Conservation (phyloP, 371 early-diverging fungal species). For the Batrachochytrium dendrobatidis region DNA sequence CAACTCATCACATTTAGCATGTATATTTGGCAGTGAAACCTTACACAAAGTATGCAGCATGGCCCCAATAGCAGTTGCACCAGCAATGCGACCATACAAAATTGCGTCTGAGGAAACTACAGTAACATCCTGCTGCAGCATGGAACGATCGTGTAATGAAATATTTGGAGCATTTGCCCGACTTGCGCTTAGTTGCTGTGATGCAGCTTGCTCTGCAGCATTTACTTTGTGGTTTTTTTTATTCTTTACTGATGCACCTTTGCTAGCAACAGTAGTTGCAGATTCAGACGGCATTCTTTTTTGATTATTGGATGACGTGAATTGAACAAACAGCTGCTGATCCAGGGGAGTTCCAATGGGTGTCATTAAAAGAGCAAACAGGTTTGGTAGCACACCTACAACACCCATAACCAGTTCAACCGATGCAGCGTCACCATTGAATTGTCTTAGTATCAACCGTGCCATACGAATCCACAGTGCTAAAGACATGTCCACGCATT, state of each 20-base stretch:
- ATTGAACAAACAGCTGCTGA: neutral
- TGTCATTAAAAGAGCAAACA: conserved; percentile 17
- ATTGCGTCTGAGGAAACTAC: conserved; percentile 69
- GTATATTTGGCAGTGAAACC: conserved; percentile 4
- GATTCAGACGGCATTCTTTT: neutral
- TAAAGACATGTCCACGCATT: conserved; percentile 47
- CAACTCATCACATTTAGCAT: conserved; percentile 10
- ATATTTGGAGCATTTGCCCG: conserved; percentile 13
- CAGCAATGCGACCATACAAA: conserved; percentile 71
- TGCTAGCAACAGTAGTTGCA: neutral
- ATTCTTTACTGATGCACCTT: neutral
- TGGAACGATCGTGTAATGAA: conserved; percentile 69
- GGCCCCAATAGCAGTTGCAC: conserved; percentile 71
- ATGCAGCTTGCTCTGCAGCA: neutral
- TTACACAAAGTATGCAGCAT: conserved; percentile 43
- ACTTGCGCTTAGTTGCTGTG: neutral
- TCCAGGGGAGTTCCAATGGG: conserved; percentile 8
- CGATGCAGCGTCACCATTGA: neutral
- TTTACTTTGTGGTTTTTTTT: neutral
- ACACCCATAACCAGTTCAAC: conserved; percentile 1
- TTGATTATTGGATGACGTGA: neutral
- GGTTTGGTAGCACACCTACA: too few relatives aligned
- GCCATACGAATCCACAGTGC: conserved; percentile 5
- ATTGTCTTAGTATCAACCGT: conserved; percentile 1
- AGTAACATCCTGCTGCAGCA: conserved; percentile 85